Evolutionary conservation across 768 basidiomycete species (phyloP).

Genomic region (Lactarius hengduanensis): DNA sequence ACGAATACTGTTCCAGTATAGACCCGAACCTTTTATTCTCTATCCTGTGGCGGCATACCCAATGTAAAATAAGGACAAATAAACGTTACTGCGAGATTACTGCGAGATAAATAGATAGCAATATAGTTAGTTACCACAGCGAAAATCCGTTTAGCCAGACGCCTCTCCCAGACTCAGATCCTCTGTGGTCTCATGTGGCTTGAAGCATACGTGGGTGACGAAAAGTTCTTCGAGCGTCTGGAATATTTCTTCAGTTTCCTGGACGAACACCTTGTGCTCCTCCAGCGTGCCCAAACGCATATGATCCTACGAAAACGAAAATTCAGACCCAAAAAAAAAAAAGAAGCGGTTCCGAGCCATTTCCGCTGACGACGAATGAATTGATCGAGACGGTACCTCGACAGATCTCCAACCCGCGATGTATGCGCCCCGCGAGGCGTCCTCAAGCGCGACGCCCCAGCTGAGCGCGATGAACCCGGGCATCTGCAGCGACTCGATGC

Average conservation of each 20-base stretch:
- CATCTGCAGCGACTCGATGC: conserved; percentile 15
- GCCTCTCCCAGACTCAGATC: no score
- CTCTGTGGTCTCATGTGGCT: background rate
- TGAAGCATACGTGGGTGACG: conserved; percentile 15
- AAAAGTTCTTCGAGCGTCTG: background rate
- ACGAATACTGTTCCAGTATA: no score
- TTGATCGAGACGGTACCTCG: conserved; percentile 1
- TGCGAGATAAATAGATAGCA: no score
- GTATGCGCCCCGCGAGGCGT: background rate
- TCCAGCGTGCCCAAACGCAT: conserved; percentile 17
- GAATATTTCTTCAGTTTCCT: conserved; percentile 14
- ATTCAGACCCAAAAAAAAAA: background rate
- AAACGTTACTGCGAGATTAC: background rate
- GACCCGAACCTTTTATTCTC: background rate
- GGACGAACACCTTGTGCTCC: conserved; percentile 2
- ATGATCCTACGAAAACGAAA: conserved; percentile 8
- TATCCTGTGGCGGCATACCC: background rate
- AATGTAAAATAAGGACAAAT: background rate
- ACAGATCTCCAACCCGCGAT: conserved; percentile 10
- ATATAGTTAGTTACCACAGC: no score
- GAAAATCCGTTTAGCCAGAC: no score
- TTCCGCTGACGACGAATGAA: background rate
- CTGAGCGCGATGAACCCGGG: conserved; percentile 14
- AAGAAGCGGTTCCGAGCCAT: background rate
- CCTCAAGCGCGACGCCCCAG: conserved; percentile 11